Base-by-base conservation (phyloP, 192 early-diverging fungal species). In the Coemansia biformis region DNA sequence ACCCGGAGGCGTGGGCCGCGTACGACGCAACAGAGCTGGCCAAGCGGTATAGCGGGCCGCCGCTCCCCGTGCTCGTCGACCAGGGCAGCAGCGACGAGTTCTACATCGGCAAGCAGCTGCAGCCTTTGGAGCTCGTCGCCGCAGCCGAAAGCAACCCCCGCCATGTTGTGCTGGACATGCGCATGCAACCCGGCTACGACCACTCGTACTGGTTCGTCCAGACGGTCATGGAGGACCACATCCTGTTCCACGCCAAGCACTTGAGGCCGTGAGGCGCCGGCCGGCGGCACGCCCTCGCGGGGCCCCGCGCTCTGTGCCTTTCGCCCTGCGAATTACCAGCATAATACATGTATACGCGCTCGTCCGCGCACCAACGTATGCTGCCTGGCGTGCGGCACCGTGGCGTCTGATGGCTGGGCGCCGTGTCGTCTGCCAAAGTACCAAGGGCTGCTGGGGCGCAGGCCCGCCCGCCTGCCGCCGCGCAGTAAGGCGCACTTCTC, bases 141-240 rank as follows among this genome's bases (percentile, higher is more conserved):
- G 69, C 75, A 7, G 56, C 67, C 8, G 56, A 81, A 37, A 56
- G 57, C 13, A 58, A 50, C 26, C 78, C 52, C 13, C 43, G 66
- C 28, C 51, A 55, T 6, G 53, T 79, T 11, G 51, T 68, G 44
- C 80, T 90, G n/a, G 66, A 67, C 11, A 75, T 81, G 35, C 76
- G 81, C 18, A 75, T 80, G 67, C 87, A 85, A 41, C 83, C 86
- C 22, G 89, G 87, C 16, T 95, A 89, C 46, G 89, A 92, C 52
- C 92, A 95, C 55, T 80, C 79, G 16, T 95, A 95, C 62, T 95
- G 61, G 59, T 92, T 91, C 50, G 84, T 95, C 48, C 66, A 77
- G 36, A 82, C 83, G 11, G 89, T 94, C 63, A 77, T 86, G 43
- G 64, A 81, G 9, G 84, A 87, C 41, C 90, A 92, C 53, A 73